phyloP scores from a whole-genome alignment of 768 basidiomycete species.

The Agaricus blazei region DNA sequence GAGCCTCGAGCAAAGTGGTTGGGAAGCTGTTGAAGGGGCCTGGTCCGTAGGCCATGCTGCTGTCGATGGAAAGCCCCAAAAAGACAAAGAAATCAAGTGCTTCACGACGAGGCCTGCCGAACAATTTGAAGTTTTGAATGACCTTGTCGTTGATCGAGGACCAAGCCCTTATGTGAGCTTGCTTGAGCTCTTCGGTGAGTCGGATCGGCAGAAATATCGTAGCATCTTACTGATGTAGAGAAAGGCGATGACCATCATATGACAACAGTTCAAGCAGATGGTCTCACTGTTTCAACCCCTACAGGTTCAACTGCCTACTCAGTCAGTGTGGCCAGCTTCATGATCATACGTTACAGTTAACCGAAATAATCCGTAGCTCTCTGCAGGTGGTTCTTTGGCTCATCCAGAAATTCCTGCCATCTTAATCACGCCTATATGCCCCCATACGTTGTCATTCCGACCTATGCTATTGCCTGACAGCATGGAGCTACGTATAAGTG shows the following conservation, averaged over 20 bases:
- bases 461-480: conserved; percentile 98
- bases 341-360: conserved; percentile 8
- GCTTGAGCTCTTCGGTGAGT: conserved; percentile 91
- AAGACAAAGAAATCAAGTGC: conserved; percentile 98
- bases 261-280: conserved; percentile 98
- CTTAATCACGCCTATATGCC: conserved; percentile 95
- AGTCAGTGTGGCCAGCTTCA: conserved; percentile 37
- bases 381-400: conserved; percentile 95
- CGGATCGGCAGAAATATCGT: background rate
- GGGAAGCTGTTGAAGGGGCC: conserved; percentile 93
- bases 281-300: conserved; percentile 91
- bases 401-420: conserved; percentile 98
- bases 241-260: conserved; percentile 97
- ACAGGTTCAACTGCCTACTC: conserved; percentile 99
- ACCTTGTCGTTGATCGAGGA: conserved; percentile 95
- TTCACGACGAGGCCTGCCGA: conserved; percentile 93
- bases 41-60: conserved; percentile 26
- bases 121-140: conserved; percentile 94
- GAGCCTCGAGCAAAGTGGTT: conserved; percentile 83
- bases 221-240: conserved; percentile 8
- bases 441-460: conserved; percentile 96
- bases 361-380: conserved; percentile 44
- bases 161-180: conserved; percentile 97
- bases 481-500: conserved; percentile 97
- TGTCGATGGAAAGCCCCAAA: conserved; percentile 44